phyloP scores from a whole-genome alignment of 768 basidiomycete genomes.

The Mycena capillaripes region DNA sequence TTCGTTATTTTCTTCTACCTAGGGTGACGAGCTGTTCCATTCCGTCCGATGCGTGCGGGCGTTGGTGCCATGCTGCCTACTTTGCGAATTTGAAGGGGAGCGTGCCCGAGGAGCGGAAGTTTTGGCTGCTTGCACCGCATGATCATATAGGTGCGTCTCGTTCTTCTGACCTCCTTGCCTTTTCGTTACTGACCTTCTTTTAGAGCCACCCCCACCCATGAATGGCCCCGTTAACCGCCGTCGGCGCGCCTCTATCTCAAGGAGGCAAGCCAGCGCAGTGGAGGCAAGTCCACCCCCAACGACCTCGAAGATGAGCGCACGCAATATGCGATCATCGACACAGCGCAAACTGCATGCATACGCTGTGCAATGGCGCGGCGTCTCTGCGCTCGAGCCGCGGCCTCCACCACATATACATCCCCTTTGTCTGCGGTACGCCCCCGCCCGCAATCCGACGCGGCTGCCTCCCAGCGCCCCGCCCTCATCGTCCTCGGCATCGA shows the following conservation, averaged over 20 bases:
- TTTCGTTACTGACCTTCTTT: too few species aligned
- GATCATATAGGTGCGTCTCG: neutral
- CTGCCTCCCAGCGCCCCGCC: slow-evolving; percentile 48
- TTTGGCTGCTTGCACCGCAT: slow-evolving; percentile 75
- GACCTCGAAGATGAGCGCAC: slow-evolving; percentile 60
- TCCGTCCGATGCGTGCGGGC: slow-evolving; percentile 82
- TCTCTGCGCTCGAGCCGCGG: slow-evolving; percentile 62
- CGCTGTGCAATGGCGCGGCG: slow-evolving; percentile 76
- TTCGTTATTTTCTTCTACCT: too few species aligned
- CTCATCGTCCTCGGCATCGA: slow-evolving; percentile 50
- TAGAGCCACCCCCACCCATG: neutral
- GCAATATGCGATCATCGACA: slow-evolving; percentile 61
- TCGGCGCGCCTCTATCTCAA: slow-evolving; percentile 45
- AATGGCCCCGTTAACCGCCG: neutral
- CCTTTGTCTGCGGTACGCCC: slow-evolving; percentile 29
- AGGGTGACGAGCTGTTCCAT: slow-evolving; percentile 78
- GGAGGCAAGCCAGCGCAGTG: slow-evolving; percentile 38
- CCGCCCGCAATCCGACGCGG: slow-evolving; percentile 44
- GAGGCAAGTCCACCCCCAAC: slow-evolving; percentile 37
- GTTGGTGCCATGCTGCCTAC: slow-evolving; percentile 90
- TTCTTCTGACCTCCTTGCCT: too few species aligned
- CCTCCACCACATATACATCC: slow-evolving; percentile 22
- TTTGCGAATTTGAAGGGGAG: slow-evolving; percentile 68
- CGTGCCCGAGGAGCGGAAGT: slow-evolving; percentile 83
- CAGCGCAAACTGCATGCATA: slow-evolving; percentile 68